Conservation (phyloP, 202 grass and related monocot species). For the Carex sylvatica region DNA sequence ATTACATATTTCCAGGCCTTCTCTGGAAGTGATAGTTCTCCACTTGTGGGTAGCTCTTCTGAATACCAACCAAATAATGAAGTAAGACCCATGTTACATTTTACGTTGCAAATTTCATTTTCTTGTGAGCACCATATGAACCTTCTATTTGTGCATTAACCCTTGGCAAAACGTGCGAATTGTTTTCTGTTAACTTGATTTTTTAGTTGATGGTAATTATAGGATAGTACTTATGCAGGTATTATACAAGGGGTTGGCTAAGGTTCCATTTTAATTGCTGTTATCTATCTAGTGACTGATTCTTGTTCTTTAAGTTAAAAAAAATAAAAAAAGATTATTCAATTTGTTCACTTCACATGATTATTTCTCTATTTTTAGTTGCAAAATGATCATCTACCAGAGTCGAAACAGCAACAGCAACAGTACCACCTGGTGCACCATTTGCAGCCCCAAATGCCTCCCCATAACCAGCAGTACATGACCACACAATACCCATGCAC, state of each 20-base stretch:
- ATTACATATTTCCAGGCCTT: conserved; percentile 43
- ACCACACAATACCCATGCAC: conserved; percentile 48
- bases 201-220: neutral
- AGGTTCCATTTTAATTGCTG: neutral
- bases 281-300: neutral
- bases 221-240: neutral
- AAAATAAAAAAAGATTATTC: neutral
- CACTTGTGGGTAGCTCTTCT: conserved; percentile 48
- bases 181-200: neutral
- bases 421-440: conserved; percentile 61
- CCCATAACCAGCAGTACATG: conserved; percentile 69
- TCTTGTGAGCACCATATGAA: neutral
- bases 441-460: conserved; percentile 47
- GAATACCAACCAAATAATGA: conserved; percentile 58
- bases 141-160: conserved; percentile 4
- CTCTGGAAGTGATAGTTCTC: conserved; percentile 57
- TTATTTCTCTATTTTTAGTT: conserved; percentile 33
- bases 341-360: neutral
- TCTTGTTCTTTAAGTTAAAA: neutral
- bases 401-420: conserved; percentile 36
- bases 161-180: neutral
- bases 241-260: neutral
- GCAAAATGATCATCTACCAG: conserved; percentile 38
- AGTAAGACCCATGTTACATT: conserved; percentile 39
- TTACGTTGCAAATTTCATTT: conserved; percentile 17